A percentile compares a stretch with the other conserved stretches of the same genome.
Conservation (phyloP, 441 rosid genomes). For the Populus tomentosa region DNA sequence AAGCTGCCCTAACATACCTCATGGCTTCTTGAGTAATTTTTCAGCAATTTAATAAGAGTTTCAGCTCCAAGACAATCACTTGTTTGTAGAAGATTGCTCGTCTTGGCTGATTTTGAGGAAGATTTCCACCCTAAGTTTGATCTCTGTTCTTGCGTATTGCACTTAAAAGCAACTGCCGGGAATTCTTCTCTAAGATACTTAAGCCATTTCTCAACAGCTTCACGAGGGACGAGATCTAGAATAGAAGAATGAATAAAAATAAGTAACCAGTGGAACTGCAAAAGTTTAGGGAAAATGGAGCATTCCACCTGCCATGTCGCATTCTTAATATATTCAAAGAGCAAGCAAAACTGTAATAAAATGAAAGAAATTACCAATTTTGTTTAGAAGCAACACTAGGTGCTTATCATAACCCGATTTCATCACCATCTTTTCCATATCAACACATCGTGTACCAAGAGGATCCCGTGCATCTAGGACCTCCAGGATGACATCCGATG, state of each 20-base stretch:
- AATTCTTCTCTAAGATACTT: conserved; percentile 87
- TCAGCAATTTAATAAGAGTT: conserved; percentile 79
- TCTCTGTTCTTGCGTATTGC: conserved; percentile 92
- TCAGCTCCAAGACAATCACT: conserved; percentile 99
- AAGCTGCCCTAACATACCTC: conserved; percentile 43
- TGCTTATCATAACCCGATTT: conserved; percentile 75
- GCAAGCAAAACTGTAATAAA: background rate
- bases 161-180: conserved; percentile 95
- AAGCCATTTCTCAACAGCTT: conserved; percentile 95
- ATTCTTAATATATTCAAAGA: background rate
- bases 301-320: background rate
- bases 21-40: conserved; percentile 92
- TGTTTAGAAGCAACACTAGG: conserved; percentile 80
- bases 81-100: conserved; percentile 69
- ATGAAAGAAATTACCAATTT: conserved; percentile 56
- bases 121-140: conserved; percentile 91
- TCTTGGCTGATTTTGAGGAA: conserved; percentile 53
- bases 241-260: background rate
- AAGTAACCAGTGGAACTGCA: background rate
- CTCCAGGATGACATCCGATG: conserved; percentile 92
- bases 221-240: conserved; percentile 94
- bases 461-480: conserved; percentile 96
- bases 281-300: background rate
- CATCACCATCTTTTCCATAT: conserved; percentile 94
- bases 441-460: conserved; percentile 83